Percentiles rank a stretch among this genome's conserved stretches.
Conservation (phyloP, 2,329 filamentous ascomycete genomes). For the Stylonectria norvegica region DNA sequence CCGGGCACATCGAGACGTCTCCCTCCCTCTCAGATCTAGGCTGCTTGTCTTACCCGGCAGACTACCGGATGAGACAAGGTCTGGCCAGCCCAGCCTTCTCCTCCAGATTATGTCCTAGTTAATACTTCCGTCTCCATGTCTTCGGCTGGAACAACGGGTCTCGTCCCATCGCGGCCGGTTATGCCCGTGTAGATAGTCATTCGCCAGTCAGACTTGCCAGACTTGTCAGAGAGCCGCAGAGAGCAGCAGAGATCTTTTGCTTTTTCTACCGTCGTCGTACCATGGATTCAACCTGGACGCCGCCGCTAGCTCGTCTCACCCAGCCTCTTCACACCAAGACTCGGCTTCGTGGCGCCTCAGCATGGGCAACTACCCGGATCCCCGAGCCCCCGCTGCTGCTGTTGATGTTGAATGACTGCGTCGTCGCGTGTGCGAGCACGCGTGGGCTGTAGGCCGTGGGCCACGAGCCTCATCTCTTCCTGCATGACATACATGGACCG, state of each 20-base stretch:
- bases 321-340: constrained; percentile 5
- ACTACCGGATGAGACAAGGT: no score
- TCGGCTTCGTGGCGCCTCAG: constrained; percentile 5
- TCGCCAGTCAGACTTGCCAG: constrained; percentile 7
- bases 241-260: constrained; percentile 14
- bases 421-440: background rate
- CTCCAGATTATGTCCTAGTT: no score
- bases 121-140: no score
- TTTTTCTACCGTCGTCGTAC: constrained; percentile 21
- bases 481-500: constrained; percentile 9
- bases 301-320: constrained; percentile 14
- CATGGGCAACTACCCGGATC: constrained; percentile 12
- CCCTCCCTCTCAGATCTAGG: constrained; percentile 17
- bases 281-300: constrained; percentile 13
- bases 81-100: constrained; percentile 15
- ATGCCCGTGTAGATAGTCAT: constrained; percentile 12
- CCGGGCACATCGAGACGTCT: constrained; percentile 17
- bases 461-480: constrained; percentile 11
- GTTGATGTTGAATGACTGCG: constrained; percentile 4
- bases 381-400: constrained; percentile 9
- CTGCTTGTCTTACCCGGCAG: constrained; percentile 24
- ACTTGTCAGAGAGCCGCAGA: constrained; percentile 3
- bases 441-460: no score
- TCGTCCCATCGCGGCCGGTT: constrained; percentile 14
- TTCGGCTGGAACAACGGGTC: no score